Percentiles rank a stretch among this genome's conserved stretches.
Evolutionary conservation across 2,329 filamentous ascomycete species (phyloP).

Genomic region (Trichoderma cornu-damae): DNA sequence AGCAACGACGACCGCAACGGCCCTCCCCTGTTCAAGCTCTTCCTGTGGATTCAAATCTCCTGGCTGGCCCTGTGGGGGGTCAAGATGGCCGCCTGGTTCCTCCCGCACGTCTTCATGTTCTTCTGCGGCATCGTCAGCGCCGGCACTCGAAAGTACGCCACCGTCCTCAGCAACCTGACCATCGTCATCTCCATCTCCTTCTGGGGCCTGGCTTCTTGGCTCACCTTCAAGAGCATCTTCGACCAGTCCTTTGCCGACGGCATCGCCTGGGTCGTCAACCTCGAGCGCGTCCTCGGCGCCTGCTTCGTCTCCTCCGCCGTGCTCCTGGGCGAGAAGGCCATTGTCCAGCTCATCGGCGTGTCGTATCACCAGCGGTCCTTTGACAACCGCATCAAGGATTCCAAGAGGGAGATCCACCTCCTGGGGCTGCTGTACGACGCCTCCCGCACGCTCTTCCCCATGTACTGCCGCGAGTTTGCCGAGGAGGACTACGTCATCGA

Average conservation of each 20-base stretch:
- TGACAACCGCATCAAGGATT: conserved; percentile 76
- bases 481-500: conserved; percentile 92
- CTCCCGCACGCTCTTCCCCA: conserved; percentile 80
- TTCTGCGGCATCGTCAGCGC: conserved; percentile 64
- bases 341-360: conserved; percentile 79
- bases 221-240: conserved; percentile 57
- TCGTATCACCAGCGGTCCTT: conserved; percentile 83
- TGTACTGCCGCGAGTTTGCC: conserved; percentile 83
- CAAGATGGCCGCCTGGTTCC: conserved; percentile 57
- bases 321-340: conserved; percentile 68
- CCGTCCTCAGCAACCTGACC: conserved; percentile 58
- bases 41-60: conserved; percentile 63
- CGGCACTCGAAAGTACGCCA: conserved; percentile 65
- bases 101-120: conserved; percentile 62
- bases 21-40: conserved; percentile 55
- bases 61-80: conserved; percentile 64
- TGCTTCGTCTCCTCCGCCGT: conserved; percentile 63
- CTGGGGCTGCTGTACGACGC: conserved; percentile 85
- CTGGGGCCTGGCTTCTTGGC: conserved; percentile 59
- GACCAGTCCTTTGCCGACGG: conserved; percentile 27
- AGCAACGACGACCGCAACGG: conserved; percentile 39
- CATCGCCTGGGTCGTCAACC: conserved; percentile 50
- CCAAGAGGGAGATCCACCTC: conserved; percentile 78
- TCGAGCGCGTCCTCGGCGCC: conserved; percentile 62
- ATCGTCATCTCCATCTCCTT: conserved; percentile 64